These are phyloP conservation scores for Podosphaera fusca DNA, from an alignment of 2,329 filamentous ascomycete species.

Conservation along the genomic window DNA sequence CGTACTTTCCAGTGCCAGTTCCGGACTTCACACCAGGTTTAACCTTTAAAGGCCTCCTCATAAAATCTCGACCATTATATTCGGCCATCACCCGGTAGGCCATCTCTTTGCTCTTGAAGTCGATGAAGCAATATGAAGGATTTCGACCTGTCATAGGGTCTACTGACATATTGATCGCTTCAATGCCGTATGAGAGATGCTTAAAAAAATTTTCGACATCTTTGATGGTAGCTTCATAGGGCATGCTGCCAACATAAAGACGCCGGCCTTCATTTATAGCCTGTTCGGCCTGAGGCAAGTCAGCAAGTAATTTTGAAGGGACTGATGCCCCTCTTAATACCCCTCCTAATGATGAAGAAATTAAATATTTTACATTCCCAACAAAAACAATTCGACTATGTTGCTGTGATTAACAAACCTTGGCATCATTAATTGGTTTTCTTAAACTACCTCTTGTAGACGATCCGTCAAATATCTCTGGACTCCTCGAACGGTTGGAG, in stretches of 20 bases:
- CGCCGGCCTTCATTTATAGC: slow-evolving; percentile 14
- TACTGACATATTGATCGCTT: slow-evolving; percentile 42
- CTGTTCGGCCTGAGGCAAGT: slow-evolving; percentile 5
- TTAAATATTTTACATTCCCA: neutral
- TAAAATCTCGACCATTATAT: slow-evolving; percentile 29
- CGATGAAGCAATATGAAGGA: slow-evolving; percentile 54
- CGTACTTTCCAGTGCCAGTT: slow-evolving; percentile 4
- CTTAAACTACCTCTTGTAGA: slow-evolving; percentile 3
- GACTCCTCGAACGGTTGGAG: neutral
- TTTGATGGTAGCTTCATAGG: slow-evolving; percentile 27
- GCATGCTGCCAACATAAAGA: slow-evolving; percentile 30
- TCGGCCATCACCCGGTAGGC: slow-evolving; percentile 33
- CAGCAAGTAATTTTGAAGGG: neutral
- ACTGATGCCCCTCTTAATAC: neutral
- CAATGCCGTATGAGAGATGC: slow-evolving; percentile 20
- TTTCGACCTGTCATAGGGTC: slow-evolving; percentile 46
- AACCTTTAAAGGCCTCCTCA: slow-evolving; percentile 37
- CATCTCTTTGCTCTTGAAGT: slow-evolving; percentile 32
- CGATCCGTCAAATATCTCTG: neutral
- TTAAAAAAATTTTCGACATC: slow-evolving; percentile 26
- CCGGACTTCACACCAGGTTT: slow-evolving; percentile 29
- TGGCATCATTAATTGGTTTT: slow-evolving; percentile 5
- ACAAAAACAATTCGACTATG: neutral
- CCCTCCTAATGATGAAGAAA: neutral
- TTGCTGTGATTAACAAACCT: slow-evolving; percentile 1